Percentiles rank a stretch among this genome's conserved stretches.
phyloP scores from a whole-genome alignment of 805 yeast species.

The Wickerhamia fluorescens region DNA sequence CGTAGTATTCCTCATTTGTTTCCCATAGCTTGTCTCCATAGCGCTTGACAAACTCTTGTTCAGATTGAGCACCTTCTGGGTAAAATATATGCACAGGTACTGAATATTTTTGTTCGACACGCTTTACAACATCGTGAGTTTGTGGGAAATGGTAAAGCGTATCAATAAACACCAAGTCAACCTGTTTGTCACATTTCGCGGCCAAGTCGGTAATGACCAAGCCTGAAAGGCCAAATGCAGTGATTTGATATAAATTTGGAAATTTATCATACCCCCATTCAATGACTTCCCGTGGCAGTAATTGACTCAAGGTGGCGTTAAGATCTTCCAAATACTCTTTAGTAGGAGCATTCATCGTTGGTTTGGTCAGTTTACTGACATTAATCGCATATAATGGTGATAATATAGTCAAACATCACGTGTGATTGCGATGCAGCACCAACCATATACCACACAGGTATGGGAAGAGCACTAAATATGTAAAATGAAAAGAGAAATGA shows the following conservation, averaged over 20 bases:
- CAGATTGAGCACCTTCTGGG: conserved; percentile 54
- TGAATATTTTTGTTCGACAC: conserved; percentile 47
- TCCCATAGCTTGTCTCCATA: conserved; percentile 85
- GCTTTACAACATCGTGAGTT: conserved; percentile 66
- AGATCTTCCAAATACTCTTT: conserved; percentile 56
- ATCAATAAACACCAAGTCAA: conserved; percentile 80
- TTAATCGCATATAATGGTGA: no score
- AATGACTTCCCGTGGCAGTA: conserved; percentile 65
- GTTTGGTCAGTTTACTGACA: no score
- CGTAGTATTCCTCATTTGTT: conserved; percentile 71
- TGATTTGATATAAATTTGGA: conserved; percentile 79
- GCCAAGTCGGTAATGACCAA: conserved; percentile 58
- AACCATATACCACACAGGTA: no score
- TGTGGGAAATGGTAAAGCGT: conserved; percentile 95
- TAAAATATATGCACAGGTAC: conserved; percentile 57
- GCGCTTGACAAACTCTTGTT: conserved; percentile 52
- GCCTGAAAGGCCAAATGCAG: conserved; percentile 94
- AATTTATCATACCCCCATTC: conserved; percentile 80
- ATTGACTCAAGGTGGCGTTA: conserved; percentile 50
- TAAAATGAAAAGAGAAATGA: no score
- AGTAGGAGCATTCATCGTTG: no score
- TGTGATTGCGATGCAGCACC: no score
- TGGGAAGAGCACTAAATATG: no score
- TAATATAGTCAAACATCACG: no score
- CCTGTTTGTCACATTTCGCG: conserved; percentile 10